Conservation (phyloP, 1,139 yeast species). For the Petasospora rhodanensis region DNA sequence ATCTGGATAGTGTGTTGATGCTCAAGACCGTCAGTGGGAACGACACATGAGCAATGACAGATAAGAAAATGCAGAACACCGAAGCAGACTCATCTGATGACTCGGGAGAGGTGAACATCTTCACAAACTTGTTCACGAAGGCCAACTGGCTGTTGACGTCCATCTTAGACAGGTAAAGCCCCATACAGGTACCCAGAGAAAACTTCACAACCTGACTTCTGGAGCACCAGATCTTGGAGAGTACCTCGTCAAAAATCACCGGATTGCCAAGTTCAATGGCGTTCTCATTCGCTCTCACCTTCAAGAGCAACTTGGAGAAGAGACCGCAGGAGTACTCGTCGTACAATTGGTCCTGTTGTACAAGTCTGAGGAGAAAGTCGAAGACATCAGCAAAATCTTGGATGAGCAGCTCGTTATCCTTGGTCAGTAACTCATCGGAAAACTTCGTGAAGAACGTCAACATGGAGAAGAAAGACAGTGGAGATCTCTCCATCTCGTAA, state of each 20-base stretch:
- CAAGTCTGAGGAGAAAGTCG: too few species aligned
- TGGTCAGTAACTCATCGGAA: slow-evolving; percentile 5
- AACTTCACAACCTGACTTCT: too few species aligned
- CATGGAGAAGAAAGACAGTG: slow-evolving; percentile 10
- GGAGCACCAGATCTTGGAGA: too few species aligned
- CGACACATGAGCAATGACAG: slow-evolving; percentile 33
- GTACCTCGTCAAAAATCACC: too few species aligned
- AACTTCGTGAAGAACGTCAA: slow-evolving; percentile 9
- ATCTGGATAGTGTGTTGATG: slow-evolving; percentile 26
- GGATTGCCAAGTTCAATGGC: slow-evolving; percentile 4
- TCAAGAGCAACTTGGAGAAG: too few species aligned
- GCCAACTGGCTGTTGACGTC: slow-evolving; percentile 23
- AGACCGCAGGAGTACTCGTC: too few species aligned
- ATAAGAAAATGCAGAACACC: slow-evolving; percentile 19
- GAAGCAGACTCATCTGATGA: slow-evolving; percentile 38
- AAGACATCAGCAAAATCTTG: slow-evolving; percentile 18
- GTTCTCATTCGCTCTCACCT: too few species aligned
- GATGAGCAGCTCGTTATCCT: too few species aligned
- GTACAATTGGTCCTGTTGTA: too few species aligned
- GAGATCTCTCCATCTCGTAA: slow-evolving; percentile 15
- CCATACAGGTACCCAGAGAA: neutral
- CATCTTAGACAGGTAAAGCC: neutral
- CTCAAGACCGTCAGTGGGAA: slow-evolving; percentile 13
- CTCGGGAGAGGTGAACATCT: slow-evolving; percentile 34
- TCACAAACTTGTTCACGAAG: slow-evolving; percentile 33